phyloP scores from a whole-genome alignment of 2,329 filamentous ascomycete species.

The Pseudopithomyces maydicus region DNA sequence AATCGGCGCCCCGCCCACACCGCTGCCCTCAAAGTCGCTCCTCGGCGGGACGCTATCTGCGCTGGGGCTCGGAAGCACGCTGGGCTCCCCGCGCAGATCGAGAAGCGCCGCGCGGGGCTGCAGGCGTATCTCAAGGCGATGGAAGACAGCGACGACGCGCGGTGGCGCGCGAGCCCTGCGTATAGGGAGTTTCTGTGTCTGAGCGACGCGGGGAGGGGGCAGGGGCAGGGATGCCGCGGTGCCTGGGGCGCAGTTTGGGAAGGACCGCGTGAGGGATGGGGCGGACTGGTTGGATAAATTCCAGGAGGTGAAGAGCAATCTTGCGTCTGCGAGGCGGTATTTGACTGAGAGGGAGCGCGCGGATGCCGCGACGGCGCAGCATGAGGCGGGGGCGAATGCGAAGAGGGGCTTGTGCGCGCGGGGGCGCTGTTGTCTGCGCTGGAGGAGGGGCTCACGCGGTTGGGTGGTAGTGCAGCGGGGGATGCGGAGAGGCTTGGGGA shows the following conservation, averaged over 20 bases:
- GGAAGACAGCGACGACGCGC: slow-evolving; percentile 71
- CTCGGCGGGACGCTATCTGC: slow-evolving; percentile 58
- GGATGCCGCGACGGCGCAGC: slow-evolving; percentile 62
- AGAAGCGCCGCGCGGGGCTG: slow-evolving; percentile 69
- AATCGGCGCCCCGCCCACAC: slow-evolving; percentile 68
- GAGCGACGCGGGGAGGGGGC: slow-evolving; percentile 13
- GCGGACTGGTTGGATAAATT: slow-evolving; percentile 78
- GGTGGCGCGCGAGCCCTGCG: slow-evolving; percentile 74
- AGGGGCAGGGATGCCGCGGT: slow-evolving; percentile 25
- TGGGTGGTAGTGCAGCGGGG: slow-evolving; percentile 46
- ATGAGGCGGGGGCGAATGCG: slow-evolving; percentile 74
- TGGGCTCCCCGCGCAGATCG: slow-evolving; percentile 71
- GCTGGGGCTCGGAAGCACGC: slow-evolving; percentile 57
- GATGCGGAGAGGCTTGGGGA: slow-evolving; percentile 64
- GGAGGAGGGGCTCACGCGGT: slow-evolving; percentile 64
- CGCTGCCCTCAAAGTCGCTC: slow-evolving; percentile 77
- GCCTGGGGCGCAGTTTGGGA: slow-evolving; percentile 44
- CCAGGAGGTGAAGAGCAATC: slow-evolving; percentile 70
- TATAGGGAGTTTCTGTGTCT: slow-evolving; percentile 79
- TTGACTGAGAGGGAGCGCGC: slow-evolving; percentile 72
- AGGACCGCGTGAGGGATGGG: slow-evolving; percentile 51
- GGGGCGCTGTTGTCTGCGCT: slow-evolving; percentile 67
- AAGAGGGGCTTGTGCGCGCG: slow-evolving; percentile 74
- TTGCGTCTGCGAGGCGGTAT: slow-evolving; percentile 70
- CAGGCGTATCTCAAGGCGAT: slow-evolving; percentile 75